A percentile compares a stretch with the other conserved stretches of the same genome.
Conservation (phyloP, 1,139 yeast species). For the Wickerhamomyces sp. region DNA sequence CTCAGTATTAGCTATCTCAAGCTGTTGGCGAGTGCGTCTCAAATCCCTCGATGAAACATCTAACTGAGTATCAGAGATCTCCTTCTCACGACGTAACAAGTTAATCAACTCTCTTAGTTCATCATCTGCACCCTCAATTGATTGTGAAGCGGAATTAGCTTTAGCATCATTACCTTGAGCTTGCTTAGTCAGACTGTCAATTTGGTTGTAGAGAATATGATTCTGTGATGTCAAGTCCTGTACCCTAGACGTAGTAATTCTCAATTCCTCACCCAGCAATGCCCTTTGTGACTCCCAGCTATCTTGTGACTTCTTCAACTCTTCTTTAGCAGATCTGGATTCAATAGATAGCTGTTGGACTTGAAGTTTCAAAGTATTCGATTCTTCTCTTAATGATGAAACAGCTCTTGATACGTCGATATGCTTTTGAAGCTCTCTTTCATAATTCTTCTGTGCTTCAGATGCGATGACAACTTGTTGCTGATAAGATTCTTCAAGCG, state of each 20-base stretch:
- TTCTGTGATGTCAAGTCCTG: conserved; percentile 65
- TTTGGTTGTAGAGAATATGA: conserved; percentile 60
- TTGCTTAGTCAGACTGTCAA: conserved; percentile 41
- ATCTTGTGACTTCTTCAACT: conserved; percentile 32
- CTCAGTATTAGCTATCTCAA: conserved; percentile 38
- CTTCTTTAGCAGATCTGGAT: conserved; percentile 29
- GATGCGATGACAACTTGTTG: conserved; percentile 46
- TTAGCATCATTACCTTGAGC: conserved; percentile 9
- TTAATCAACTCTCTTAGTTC: conserved; percentile 54
- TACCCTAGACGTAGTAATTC: conserved; percentile 39
- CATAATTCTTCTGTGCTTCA: conserved; percentile 54
- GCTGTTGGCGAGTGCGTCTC: conserved; percentile 32
- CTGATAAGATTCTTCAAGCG: conserved; percentile 43
- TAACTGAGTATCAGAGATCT: conserved; percentile 59
- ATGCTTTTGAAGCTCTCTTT: conserved; percentile 52
- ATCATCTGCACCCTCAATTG: conserved; percentile 25
- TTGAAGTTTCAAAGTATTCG: conserved; percentile 34
- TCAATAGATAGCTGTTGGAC: conserved; percentile 32
- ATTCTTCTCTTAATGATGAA: conserved; percentile 40
- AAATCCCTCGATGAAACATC: conserved; percentile 33
- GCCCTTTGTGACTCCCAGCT: conserved; percentile 41
- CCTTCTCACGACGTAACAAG: conserved; percentile 74
- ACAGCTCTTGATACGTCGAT: conserved; percentile 48
- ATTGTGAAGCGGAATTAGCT: conserved; percentile 23
- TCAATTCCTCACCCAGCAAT: conserved; percentile 51